phyloP scores from a whole-genome alignment of 192 early-diverging fungal genomes.

The Backusella mclennaniae region DNA sequence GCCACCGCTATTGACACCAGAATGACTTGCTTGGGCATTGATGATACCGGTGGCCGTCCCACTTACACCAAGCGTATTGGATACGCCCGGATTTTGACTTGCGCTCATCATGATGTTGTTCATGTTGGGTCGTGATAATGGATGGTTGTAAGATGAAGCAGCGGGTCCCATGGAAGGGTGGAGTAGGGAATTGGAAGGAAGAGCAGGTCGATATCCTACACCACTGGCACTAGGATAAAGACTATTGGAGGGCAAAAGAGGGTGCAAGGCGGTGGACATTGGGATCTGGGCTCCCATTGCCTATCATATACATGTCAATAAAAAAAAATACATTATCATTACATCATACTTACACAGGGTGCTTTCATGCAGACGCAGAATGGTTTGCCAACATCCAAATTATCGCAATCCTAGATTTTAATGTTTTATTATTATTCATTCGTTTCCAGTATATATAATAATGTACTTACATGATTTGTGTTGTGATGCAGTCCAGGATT shows the following conservation, averaged over 20 bases:
- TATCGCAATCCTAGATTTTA: not conserved
- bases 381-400: constrained; percentile 2
- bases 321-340: not conserved
- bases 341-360: not conserved
- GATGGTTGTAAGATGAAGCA: not conserved
- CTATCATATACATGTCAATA: not conserved
- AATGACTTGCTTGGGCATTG: not conserved
- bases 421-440: not conserved
- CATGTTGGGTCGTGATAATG: not conserved
- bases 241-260: not conserved
- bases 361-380: constrained; percentile 7
- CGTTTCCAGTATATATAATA: too few relatives aligned
- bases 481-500: constrained; percentile 13
- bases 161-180: not conserved
- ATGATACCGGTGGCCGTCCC: not conserved
- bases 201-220: not conserved
- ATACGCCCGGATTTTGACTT: not conserved
- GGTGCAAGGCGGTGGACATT: not conserved
- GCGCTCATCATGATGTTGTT: not conserved
- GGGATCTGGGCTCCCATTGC: not conserved
- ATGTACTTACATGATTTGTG: not conserved
- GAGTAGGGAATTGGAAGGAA: not conserved
- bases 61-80: not conserved
- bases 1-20: not conserved
- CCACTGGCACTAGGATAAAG: not conserved